Evolutionary conservation across 441 rosid genomes (phyloP), one percentile per base, ranked within the genome.

Genomic region (Pelargonium myrrhifolium): DNA sequence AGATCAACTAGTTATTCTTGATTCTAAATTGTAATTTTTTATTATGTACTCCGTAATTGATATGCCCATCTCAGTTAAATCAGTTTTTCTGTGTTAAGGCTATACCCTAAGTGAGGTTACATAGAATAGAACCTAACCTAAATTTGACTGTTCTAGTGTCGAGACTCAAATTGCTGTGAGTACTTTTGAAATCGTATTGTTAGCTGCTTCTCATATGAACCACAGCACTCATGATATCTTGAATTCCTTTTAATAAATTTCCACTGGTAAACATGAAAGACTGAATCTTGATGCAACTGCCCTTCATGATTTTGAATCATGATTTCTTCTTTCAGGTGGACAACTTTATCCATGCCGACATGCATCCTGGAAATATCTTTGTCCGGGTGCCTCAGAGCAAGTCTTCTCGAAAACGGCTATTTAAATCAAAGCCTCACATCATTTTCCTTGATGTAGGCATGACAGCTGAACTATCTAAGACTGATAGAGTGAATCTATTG

Each of bases 311-410:
- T 31, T 12, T 61, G 22, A 28, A 12, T 49, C 20, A 60, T 11
- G 6, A 5, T 22, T 22, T 11, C 17, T 28, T 75, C 14, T 76
- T 80, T 74, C 91, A 96, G 98, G 99, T 90, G 77, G 99, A 96
- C 82, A 96, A 96, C 84, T 96, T 96, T 81, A 93, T 93, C 71
- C 99, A 96, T 72, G 99, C 99, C 72, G 99, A 96, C 77, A 96
- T 96, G 99, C 99, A 96, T 85, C 99, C 99, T 66, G 99, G 98
- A 63, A 96, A 96, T 71, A 93, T 96, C 75, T 93, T 93, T 66
- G 98, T 96, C 65, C 89, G 98, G 74, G 80, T 86, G 79, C 20
- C 87, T 66, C 80, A 80, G 55, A 83, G 69, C 78, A 85, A 83
- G 71, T 78, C 82, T 59, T 89, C 97, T 53, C 79, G 80, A 75